Base-by-base conservation (phyloP, 148 eudicot species). In the Selenicereus undatus region DNA sequence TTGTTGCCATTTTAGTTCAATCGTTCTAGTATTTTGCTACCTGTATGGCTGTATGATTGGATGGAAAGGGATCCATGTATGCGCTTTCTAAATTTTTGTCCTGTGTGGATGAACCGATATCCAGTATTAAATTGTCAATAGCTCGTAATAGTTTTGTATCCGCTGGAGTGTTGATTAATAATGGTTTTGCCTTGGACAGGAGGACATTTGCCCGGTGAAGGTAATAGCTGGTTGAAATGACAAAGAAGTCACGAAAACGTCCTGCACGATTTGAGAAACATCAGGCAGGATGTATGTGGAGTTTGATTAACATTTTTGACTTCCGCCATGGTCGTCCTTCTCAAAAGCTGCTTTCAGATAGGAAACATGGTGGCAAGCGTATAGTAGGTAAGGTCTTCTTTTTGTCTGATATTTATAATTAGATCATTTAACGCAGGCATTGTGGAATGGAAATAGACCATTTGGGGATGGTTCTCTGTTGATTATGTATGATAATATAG, bases 201-300 rank as follows among this genome's bases (percentile, higher is more conserved):
- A 71, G 80, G 35, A 68, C 50, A 45, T 54, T 70, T n/a, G 24
- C 56, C 71, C 35, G 82, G 64, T 45, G 70, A 26, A 76, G 43
- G 66, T 50, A 76, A 2, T 80, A 50, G 43, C 39, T 35, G 64
- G 30, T 76, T 80, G 84, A 69, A 56, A 96, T 96, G 99, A 89
- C 93, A 60, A 93, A 92, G 89, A 90, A 81, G 86, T 90, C 95
- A 42, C 89, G 75, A 73, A 90, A 86, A 79, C 86, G 85, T 12
- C 80, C 64, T 51, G 54, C 85, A 18, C 84, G 87, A 45, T 81
- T 80, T 74, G 92, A 88, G 73, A 92, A 87, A 81, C 91, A 89
- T 84, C 93, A 88, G 73, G 86, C 92, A 73, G 99, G 99, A 11
- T 97, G 99, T 82, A 91, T 96, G 83, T 87, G 90, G 91, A 94